Percentiles rank a stretch among this genome's conserved stretches.
phyloP scores from a whole-genome alignment of 2,329 filamentous ascomycete species.

The Rutstroemia sp. region DNA sequence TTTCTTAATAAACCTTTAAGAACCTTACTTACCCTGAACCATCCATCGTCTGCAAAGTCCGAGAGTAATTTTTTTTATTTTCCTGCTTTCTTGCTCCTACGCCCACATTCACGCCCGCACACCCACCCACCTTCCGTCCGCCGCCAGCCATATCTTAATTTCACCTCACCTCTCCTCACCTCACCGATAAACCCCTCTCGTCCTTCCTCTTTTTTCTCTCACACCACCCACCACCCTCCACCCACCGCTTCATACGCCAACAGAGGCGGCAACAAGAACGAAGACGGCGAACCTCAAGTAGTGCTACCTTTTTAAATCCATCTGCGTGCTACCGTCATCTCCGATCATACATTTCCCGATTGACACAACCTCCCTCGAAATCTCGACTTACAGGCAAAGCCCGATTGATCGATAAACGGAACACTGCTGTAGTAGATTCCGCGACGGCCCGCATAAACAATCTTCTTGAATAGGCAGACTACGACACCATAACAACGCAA shows the following conservation, averaged over 20 bases:
- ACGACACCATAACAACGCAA: neutral
- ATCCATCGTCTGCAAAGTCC: too few species aligned
- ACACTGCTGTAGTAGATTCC: neutral
- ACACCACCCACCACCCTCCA: neutral
- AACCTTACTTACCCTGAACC: too few species aligned
- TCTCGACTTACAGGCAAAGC: neutral
- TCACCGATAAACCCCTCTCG: too few species aligned
- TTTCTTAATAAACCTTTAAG: too few species aligned
- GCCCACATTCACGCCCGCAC: neutral
- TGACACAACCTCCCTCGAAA: neutral
- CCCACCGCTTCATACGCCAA: neutral
- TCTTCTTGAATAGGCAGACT: neutral
- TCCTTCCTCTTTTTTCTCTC: too few species aligned
- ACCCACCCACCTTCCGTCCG: too few species aligned
- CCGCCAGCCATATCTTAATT: too few species aligned
- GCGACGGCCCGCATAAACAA: conserved; percentile 7
- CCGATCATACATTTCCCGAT: neutral
- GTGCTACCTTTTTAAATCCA: neutral
- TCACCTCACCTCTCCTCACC: too few species aligned
- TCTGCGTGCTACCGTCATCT: neutral
- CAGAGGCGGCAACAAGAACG: neutral
- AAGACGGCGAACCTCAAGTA: neutral
- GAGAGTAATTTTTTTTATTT: too few species aligned
- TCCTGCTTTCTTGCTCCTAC: too few species aligned
- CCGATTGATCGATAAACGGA: conserved; percentile 3